A percentile compares a stretch with the other conserved stretches of the same genome.
Conservation (phyloP, 371 early-diverging fungal genomes). For the Apophysomyces trapeziformis region DNA sequence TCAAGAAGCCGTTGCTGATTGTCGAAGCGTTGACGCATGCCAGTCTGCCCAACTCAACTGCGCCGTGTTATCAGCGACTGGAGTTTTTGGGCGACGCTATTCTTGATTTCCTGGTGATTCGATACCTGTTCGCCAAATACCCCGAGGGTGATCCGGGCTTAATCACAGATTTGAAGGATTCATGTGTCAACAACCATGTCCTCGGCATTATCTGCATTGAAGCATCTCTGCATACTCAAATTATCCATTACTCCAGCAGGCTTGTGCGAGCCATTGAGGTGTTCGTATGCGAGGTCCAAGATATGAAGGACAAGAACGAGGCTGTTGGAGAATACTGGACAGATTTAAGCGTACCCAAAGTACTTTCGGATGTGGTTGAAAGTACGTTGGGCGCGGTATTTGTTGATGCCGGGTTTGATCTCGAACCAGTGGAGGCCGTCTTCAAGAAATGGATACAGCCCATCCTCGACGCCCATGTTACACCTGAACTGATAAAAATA, state of each 20-base stretch:
- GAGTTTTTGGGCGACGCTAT: conserved; percentile 97
- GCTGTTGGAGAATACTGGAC: conserved; percentile 72
- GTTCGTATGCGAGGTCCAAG: conserved; percentile 44
- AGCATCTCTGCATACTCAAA: conserved; percentile 64
- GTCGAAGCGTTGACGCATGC: conserved; percentile 91
- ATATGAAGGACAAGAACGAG: conserved; percentile 40
- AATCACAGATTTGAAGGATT: conserved; percentile 79
- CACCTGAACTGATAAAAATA: conserved; percentile 51
- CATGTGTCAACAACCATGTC: conserved; percentile 87
- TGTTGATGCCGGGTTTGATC: conserved; percentile 78
- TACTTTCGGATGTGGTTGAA: conserved; percentile 87
- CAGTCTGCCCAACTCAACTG: conserved; percentile 60
- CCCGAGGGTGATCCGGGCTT: conserved; percentile 67
- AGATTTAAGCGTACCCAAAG: conserved; percentile 81
- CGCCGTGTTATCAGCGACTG: conserved; percentile 86
- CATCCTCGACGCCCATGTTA: conserved; percentile 56
- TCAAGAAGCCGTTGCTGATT: conserved; percentile 65
- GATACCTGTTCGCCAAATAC: conserved; percentile 68
- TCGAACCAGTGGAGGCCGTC: conserved; percentile 52
- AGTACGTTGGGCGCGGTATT: conserved; percentile 89
- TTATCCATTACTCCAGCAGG: conserved; percentile 67
- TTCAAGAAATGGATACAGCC: conserved; percentile 62
- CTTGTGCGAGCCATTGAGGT: conserved; percentile 57
- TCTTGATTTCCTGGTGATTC: conserved; percentile 80
- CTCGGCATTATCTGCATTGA: conserved; percentile 74